Conservation (phyloP, 192 early-diverging fungal genomes). For the Backusella liffmaniae region DNA sequence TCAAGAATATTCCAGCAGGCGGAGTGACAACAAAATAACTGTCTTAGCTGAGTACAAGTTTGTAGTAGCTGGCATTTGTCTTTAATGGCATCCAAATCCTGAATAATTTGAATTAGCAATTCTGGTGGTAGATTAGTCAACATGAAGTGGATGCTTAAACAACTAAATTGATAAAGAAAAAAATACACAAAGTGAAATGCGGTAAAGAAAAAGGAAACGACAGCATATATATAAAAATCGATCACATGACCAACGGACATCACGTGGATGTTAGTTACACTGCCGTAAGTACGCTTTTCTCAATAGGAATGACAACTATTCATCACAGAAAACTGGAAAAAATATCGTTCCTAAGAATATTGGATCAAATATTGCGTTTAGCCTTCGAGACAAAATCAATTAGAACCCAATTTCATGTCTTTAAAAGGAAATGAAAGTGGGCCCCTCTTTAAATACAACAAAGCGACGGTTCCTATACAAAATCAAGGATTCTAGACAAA, state of each 20-base stretch:
- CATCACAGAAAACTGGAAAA: not conserved
- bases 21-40: conserved; percentile 10
- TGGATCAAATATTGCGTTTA: too few relatives aligned
- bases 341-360: too few relatives aligned
- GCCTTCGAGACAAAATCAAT: too few relatives aligned
- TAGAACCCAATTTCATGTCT: too few relatives aligned
- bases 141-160: not conserved
- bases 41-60: conserved; percentile 16
- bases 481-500: too few relatives aligned
- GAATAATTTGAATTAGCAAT: conserved; percentile 21
- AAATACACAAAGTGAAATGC: not conserved
- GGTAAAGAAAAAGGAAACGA: not conserved
- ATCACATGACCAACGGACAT: not conserved
- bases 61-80: conserved; percentile 23
- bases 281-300: not conserved
- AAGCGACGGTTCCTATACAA: too few relatives aligned
- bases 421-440: too few relatives aligned
- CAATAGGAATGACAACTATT: not conserved
- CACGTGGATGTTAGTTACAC: not conserved
- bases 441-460: too few relatives aligned
- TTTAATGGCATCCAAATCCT: conserved; percentile 1
- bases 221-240: not conserved
- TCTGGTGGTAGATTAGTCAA: conserved; percentile 19
- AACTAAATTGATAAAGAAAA: not conserved
- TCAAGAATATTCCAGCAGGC: conserved; percentile 25